Evolutionary conservation across 2,329 filamentous ascomycete species (phyloP).

Genomic region (Arthrocladium fulminans): DNA sequence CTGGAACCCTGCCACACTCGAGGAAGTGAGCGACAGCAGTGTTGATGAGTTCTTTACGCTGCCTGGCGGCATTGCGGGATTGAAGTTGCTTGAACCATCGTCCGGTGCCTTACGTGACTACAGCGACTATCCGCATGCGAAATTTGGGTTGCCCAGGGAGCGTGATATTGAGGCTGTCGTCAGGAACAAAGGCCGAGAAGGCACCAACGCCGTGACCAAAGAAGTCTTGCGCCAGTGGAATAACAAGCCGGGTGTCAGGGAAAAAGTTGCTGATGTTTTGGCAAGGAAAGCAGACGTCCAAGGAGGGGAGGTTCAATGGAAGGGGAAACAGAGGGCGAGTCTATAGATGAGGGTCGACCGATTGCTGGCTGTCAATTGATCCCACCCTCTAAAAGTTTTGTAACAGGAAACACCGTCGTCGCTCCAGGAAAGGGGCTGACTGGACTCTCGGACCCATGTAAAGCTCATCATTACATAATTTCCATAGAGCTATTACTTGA

Average conservation of each 20-base stretch:
- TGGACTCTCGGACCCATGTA: too few species aligned
- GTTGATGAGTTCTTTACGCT: constrained; percentile 63
- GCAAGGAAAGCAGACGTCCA: constrained; percentile 50
- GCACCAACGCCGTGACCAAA: constrained; percentile 50
- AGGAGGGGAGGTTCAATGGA: constrained; percentile 28
- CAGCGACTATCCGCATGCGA: constrained; percentile 60
- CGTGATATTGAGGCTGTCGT: constrained; percentile 39
- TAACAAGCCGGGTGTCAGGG: constrained; percentile 59
- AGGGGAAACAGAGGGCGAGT: constrained; percentile 11
- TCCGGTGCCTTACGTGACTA: constrained; percentile 41
- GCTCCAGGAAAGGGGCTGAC: too few species aligned
- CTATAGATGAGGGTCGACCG: too few species aligned
- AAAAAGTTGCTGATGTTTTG: constrained; percentile 62
- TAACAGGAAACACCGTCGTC: too few species aligned
- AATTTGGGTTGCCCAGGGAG: constrained; percentile 67
- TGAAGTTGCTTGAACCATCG: constrained; percentile 51
- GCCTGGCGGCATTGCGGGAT: constrained; percentile 34
- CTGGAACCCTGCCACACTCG: constrained; percentile 68
- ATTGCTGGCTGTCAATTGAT: too few species aligned
- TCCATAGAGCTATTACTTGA: too few species aligned
- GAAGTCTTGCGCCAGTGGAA: constrained; percentile 52
- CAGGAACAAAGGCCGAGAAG: constrained; percentile 36
- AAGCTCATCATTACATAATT: too few species aligned
- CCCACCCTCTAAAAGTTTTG: too few species aligned
- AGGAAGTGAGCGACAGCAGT: constrained; percentile 51